Evolutionary conservation across 164 flowering plant genomes (phyloP), one percentile per base, ranked within the genome.

Genomic region (Tinospora cordifolia): DNA sequence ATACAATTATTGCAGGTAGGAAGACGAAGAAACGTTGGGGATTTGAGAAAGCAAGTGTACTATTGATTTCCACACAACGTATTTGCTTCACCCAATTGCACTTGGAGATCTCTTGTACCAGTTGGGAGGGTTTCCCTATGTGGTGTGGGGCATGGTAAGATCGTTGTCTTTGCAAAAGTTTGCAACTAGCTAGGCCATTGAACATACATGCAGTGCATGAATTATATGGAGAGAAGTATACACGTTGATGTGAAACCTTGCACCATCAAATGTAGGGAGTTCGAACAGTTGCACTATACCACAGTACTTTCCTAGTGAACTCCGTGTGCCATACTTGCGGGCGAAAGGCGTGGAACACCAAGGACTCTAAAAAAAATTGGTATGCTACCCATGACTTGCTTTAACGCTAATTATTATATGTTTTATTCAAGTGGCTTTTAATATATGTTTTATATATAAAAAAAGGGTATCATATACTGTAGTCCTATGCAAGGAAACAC

Each of bases 261-360:
- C 46, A 8, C 46, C 8, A 41, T 41, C 5, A 17, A 62, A 74
- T 77, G 82, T 86, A 91, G 97, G 96, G 90, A 6, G 93, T 87
- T 76, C 80, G 94, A 71, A 80, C 77, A 24, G 84, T 84, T 15
- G 84, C 86, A 87, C 87, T 87, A 11, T 85, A 84, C 70, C 96
- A 90, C 76, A 77, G 85, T 8, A 92, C 94, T 7, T 90, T 92
- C 89, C 77, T 90, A 1, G 93, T 90, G 73, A 88, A 89, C 71
- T 92, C 94, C 10, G 96, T 88, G 66, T 83, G 91, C 78, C 98
- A 92, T 75, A 83, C 86, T n/a, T 92, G 96, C 96, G 98, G 94
- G 10, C 77, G 59, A 11, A 92, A 85, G 60, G 75, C 84, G 2
- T 92, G 98, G 96, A 87, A 89, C 72, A 92, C 96, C 1, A 81